Base-by-base conservation (phyloP, 352 stramenopile species). In the Phytophthora niederhauseri region DNA sequence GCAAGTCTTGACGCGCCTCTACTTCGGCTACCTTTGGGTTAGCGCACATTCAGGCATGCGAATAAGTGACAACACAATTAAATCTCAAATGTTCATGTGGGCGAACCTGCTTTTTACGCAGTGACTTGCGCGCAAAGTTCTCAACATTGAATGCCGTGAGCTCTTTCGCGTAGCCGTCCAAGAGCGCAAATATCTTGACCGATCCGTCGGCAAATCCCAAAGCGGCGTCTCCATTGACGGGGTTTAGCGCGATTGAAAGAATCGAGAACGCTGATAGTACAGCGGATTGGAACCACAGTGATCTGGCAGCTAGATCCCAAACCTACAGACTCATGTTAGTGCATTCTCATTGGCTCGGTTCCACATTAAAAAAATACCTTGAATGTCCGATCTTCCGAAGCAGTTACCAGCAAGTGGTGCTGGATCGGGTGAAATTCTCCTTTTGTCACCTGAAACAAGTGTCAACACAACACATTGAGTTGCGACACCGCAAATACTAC, bases 381-480 rank as follows among this genome's bases (percentile, higher is more conserved):
- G 64, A 94, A 95, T 15, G 88, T 95, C 17, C 86, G 85, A 68
- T 94, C 88, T 71, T 95, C 88, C 0, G 86, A 95, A 41, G 75
- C 78, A 2, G 88, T 93, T 54, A 95, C 54, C 48, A 95, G 61
- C 43, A 93, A 57, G 46, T 93, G 84, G 19, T 81, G 82, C 14
- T 85, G 75, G 3, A 86, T 78, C 31, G 86, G 83, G 26, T 94
- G 85, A 66, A 95, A 95, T 54, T 84, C 84, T 38, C 83, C 84
- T 61, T 72, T 81, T 4, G 85, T 94, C 22, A 94, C 81, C 85
- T 95, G 31, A 3, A 49, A 9, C 45, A 30, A 0, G 53, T 8
- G 38, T 24, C 38, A 22, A 31, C 14, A 54, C 17, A 24, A 12
- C 17, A 22, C 22, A 49, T 4, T 49, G 0, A 8, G 15, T 45